Conservation (phyloP, 257 asterid species). For the Solanum piurae region DNA sequence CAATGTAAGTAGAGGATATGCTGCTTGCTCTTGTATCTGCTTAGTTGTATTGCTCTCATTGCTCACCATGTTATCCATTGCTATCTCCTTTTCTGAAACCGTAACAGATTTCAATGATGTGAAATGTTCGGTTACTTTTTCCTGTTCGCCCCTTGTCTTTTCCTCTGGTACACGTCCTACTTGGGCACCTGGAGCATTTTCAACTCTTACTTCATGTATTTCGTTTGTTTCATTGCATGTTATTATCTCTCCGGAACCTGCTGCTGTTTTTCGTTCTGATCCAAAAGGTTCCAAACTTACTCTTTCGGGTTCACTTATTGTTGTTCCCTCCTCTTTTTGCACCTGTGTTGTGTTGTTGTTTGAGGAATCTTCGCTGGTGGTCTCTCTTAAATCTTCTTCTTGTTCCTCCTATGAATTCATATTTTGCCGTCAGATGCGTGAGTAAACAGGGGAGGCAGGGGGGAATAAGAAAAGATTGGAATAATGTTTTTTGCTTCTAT, state of each 20-base stretch:
- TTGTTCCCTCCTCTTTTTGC: background rate
- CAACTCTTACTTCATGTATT: background rate
- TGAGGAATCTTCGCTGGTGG: background rate
- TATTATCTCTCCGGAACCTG: constrained; percentile 9
- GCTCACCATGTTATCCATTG: background rate
- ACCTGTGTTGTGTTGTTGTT: background rate
- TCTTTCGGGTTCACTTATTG: background rate
- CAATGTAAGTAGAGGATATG: background rate
- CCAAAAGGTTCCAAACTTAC: background rate
- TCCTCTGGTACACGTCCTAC: background rate
- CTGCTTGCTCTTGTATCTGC: background rate
- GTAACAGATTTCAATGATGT: background rate
- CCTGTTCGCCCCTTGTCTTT: background rate
- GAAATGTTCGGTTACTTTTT: background rate
- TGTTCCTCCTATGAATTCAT: background rate
- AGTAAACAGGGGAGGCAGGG: background rate
- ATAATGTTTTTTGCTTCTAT: background rate
- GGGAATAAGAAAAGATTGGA: background rate
- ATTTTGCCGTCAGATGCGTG: background rate
- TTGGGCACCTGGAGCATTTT: background rate
- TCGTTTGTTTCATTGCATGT: background rate
- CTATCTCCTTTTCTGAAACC: background rate
- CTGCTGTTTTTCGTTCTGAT: background rate
- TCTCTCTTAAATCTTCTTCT: background rate
- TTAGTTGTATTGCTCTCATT: background rate